Conservation (phyloP, 2,329 filamentous ascomycete genomes). For the Colletotrichum sp. region DNA sequence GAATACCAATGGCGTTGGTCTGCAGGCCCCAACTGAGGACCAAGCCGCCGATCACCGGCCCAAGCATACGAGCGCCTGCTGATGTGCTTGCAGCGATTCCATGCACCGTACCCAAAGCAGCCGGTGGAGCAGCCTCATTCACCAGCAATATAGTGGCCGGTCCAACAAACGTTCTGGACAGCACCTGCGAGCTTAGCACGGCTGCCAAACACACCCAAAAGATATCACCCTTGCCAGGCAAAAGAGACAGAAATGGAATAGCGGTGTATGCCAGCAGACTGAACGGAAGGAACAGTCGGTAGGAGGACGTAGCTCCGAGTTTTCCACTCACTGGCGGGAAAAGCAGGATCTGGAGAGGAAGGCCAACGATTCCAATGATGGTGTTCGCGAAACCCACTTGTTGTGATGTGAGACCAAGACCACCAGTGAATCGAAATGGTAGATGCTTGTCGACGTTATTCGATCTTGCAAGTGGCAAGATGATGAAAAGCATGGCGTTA, state of each 20-base stretch:
- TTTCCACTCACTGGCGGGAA: slow-evolving; percentile 22
- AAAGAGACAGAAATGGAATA: slow-evolving; percentile 25
- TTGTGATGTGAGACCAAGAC: slow-evolving; percentile 26
- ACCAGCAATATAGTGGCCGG: slow-evolving; percentile 29
- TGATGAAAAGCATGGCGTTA: slow-evolving; percentile 27
- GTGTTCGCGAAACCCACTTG: slow-evolving; percentile 28
- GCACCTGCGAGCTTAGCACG: slow-evolving; percentile 23
- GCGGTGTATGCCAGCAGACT: slow-evolving; percentile 25
- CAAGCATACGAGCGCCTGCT: slow-evolving; percentile 26
- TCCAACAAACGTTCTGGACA: slow-evolving; percentile 26
- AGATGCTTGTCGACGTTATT: background rate
- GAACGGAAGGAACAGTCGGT: slow-evolving; percentile 25
- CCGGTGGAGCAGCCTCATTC: slow-evolving; percentile 27
- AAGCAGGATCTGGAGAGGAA: slow-evolving; percentile 26
- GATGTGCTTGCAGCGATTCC: slow-evolving; percentile 28
- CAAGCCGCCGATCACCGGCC: slow-evolving; percentile 23
- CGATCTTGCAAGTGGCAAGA: slow-evolving; percentile 17
- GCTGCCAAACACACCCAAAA: slow-evolving; percentile 23
- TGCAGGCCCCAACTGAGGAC: slow-evolving; percentile 27
- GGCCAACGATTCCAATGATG: slow-evolving; percentile 26
- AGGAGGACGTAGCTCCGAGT: slow-evolving; percentile 22
- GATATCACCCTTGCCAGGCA: slow-evolving; percentile 15
- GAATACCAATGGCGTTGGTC: background rate
- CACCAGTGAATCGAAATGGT: slow-evolving; percentile 25
- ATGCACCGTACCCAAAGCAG: slow-evolving; percentile 26